Evolutionary conservation across 306 rosid genomes (phyloP), one percentile per base, ranked within the genome.

Genomic region (Quercus ilex): DNA sequence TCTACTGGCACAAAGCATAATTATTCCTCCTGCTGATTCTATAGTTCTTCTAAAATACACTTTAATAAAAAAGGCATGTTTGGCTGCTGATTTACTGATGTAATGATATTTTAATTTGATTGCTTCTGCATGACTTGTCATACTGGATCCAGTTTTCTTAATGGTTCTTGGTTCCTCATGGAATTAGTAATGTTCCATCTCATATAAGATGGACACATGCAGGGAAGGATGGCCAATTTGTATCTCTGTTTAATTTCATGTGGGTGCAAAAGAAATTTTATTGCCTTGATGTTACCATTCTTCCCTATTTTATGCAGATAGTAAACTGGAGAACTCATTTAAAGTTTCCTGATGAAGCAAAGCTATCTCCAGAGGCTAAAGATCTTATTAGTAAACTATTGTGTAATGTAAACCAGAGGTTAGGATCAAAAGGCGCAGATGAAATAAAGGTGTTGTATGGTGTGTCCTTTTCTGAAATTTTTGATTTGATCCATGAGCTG

Each of bases 281-380:
- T 67, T 67, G 13, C 25, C 71, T 67, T 74, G 59, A 70, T 70
- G 52, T 78, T 57, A 56, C 53, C 58, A 62, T 56, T 71, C n/a
- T 68, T 77, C 46, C 74, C 70, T 81, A 69, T 76, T 83, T 75
- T 70, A 59, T 65, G 46, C 90, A 96, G 99, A 96, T 96, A 71
- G 99, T 96, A 69, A 96, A 93, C 71, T 96, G 98, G 98, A 93
- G 85, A 90, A 88, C 97, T 74, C 96, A 91, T 86, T 87, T 96
- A 92, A 93, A 91, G 83, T 96, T 96, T 83, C 99, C 99, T n/a
- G 97, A 87, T 80, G 99, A 93, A 80, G 99, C 90, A 82, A 85
- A 79, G 83, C 87, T 96, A 35, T 93, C 99, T 77, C 90, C 82
- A 4, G 90, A 89, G 80, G 97, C 97, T 76, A 96, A 93, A 85